These are phyloP conservation scores for Aphanomyces invadans DNA, from an alignment of 352 stramenopile species.

Conservation along the genomic window DNA sequence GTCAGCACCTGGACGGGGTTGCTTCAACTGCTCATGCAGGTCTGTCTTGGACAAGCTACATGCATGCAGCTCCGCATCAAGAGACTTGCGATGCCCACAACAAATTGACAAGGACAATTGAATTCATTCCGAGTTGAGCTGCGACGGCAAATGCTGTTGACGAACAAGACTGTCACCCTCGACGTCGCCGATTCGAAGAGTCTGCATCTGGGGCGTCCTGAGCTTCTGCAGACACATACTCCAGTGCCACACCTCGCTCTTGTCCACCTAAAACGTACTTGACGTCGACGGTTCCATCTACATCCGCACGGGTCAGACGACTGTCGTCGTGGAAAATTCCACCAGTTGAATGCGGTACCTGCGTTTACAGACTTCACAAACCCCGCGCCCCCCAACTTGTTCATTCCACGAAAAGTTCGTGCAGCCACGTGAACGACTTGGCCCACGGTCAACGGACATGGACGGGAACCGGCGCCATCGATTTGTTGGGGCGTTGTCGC, in stretches of 20 bases:
- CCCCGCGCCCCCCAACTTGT: slow-evolving; percentile 84
- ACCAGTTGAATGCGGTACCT: slow-evolving; percentile 24
- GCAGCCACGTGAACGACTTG: slow-evolving; percentile 81
- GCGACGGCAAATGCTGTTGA: too few species aligned
- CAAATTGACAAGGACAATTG: neutral
- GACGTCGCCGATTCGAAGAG: neutral
- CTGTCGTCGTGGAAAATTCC: neutral
- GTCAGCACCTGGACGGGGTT: too few species aligned
- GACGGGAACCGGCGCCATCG: too few species aligned
- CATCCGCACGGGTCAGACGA: neutral
- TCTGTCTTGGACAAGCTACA: too few species aligned
- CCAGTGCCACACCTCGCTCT: neutral
- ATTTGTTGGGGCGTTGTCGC: neutral
- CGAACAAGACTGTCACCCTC: neutral
- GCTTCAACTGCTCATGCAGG: too few species aligned
- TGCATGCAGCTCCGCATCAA: too few species aligned
- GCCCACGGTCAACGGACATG: slow-evolving; percentile 37
- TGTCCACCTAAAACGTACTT: slow-evolving; percentile 47
- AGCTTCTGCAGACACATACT: neutral
- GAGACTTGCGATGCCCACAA: too few species aligned
- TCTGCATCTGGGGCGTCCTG: neutral
- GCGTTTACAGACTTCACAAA: slow-evolving; percentile 59
- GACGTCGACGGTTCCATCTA: slow-evolving; percentile 46
- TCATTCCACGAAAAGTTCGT: slow-evolving; percentile 87
- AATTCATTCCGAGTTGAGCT: too few species aligned